These are phyloP conservation scores for Erysimum cheiranthoides DNA, from an alignment of 345 rosid species.

Conservation along the genomic window DNA sequence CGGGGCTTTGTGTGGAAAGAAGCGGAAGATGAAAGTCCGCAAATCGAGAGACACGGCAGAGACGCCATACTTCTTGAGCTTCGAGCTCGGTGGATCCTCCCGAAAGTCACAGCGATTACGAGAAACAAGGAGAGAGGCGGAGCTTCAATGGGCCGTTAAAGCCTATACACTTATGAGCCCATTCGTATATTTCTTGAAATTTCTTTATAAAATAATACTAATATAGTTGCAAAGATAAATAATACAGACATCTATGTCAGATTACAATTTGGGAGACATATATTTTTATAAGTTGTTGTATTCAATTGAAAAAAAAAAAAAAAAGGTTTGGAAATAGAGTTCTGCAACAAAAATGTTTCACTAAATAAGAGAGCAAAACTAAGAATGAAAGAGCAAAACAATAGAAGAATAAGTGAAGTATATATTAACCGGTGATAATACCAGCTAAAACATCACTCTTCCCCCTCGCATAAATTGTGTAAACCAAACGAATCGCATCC, in stretches of 20 bases:
- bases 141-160: neutral
- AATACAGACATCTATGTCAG: too few species aligned
- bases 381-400: neutral
- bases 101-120: neutral
- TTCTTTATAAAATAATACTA: too few species aligned
- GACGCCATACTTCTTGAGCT: conserved; percentile 37
- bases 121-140: neutral
- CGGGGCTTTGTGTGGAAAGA: conserved; percentile 29
- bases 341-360: neutral
- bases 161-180: neutral
- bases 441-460: conserved; percentile 90
- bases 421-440: conserved; percentile 75
- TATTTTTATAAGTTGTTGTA: too few species aligned
- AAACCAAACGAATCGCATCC: conserved; percentile 89
- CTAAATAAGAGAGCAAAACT: conserved; percentile 9
- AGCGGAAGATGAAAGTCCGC: conserved; percentile 30
- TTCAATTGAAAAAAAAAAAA: too few species aligned
- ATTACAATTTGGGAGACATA: too few species aligned
- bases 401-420: neutral
- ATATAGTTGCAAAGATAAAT: too few species aligned
- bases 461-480: conserved; percentile 90
- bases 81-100: conserved; percentile 16
- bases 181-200: too few species aligned
- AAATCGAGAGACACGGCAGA: conserved; percentile 33
- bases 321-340: too few species aligned